phyloP scores from a whole-genome alignment of 2,329 filamentous ascomycete species.

The Esteya vermicola region DNA sequence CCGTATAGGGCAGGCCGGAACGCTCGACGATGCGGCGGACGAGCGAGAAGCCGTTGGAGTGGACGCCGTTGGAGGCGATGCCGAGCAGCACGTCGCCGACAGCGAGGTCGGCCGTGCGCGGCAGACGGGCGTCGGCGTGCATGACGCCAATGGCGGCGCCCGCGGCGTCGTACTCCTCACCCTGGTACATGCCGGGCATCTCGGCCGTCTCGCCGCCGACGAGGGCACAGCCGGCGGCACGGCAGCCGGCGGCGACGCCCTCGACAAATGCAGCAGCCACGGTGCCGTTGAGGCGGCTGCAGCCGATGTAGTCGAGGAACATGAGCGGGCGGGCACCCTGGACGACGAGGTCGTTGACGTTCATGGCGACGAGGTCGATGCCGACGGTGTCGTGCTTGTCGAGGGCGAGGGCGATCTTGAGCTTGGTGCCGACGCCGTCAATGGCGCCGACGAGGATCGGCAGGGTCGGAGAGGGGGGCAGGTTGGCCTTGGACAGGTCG shows the following conservation, averaged over 20 bases:
- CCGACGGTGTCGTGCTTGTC: conserved; percentile 88
- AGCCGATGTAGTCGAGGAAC: conserved; percentile 97
- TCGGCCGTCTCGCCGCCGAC: conserved; percentile 97
- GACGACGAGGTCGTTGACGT: conserved; percentile 93
- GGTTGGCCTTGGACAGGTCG: conserved; percentile 62
- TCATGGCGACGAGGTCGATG: conserved; percentile 96
- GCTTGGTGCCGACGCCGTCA: conserved; percentile 91
- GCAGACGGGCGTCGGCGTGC: conserved; percentile 53
- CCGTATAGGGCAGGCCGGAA: conserved; percentile 55
- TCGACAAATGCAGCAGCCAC: conserved; percentile 76
- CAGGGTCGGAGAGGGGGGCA: conserved; percentile 59
- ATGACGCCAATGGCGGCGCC: conserved; percentile 84
- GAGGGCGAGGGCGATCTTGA: conserved; percentile 86
- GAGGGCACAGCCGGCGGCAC: conserved; percentile 70
- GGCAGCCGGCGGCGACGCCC: conserved; percentile 79
- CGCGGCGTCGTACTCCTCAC: conserved; percentile 83
- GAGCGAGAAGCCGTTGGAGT: conserved; percentile 97
- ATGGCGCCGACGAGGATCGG: conserved; percentile 88
- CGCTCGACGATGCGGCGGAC: conserved; percentile 75
- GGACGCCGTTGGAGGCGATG: conserved; percentile 70
- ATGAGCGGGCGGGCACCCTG: conserved; percentile 90
- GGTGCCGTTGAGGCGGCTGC: conserved; percentile 68
- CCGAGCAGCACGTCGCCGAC: conserved; percentile 77
- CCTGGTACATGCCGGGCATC: conserved; percentile 90
- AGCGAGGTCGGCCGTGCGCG: conserved; percentile 60